phyloP scores from a whole-genome alignment of 306 rosid species.

The Quercus alba region DNA sequence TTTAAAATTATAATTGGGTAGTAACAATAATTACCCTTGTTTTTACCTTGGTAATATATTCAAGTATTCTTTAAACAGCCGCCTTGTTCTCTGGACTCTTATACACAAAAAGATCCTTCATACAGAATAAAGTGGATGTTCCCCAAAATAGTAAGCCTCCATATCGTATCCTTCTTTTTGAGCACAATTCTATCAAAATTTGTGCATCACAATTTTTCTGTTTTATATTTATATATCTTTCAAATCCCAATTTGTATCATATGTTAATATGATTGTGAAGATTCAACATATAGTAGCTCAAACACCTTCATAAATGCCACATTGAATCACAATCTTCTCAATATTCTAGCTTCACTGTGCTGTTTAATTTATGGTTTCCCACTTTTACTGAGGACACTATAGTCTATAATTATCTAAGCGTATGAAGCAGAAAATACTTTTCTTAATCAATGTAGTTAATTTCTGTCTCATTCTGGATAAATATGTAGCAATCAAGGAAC shows the following conservation, averaged over 20 bases:
- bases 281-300: neutral
- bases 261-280: neutral
- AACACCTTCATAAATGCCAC: neutral
- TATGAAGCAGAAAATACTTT: neutral
- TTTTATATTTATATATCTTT: no score
- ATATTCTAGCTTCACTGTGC: no score
- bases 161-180: no score
- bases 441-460: neutral
- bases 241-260: no score
- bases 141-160: no score
- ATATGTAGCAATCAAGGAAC: neutral
- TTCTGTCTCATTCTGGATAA: neutral
- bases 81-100: neutral
- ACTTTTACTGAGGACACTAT: no score
- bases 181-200: no score
- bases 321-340: no score
- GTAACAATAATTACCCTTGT: neutral
- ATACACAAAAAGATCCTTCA: neutral
- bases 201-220: no score
- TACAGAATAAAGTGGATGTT: neutral
- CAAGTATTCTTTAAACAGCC: neutral
- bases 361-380: no score
- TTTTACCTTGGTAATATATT: neutral
- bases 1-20: slow-evolving; percentile 11
- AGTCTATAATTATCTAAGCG: no score